Conservation (phyloP, 2,329 filamentous ascomycete genomes). For the Fonsecaea nubica region DNA sequence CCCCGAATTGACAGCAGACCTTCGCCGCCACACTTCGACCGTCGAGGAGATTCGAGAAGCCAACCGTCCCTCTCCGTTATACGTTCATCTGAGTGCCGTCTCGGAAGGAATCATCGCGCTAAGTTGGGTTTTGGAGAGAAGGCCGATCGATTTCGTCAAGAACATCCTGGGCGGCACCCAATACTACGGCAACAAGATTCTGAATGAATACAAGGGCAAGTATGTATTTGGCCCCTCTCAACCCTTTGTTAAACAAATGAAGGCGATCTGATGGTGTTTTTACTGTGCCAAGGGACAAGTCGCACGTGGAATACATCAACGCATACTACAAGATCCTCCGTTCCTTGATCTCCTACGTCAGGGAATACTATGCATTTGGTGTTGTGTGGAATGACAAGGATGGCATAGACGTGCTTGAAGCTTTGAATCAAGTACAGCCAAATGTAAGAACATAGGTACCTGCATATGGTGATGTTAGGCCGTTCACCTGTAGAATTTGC, state of each 20-base stretch:
- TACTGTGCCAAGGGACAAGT: slow-evolving; percentile 66
- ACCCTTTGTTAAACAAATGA: too few relatives aligned
- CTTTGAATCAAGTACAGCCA: slow-evolving; percentile 64
- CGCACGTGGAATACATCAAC: slow-evolving; percentile 86
- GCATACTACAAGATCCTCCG: slow-evolving; percentile 92
- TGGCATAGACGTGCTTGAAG: slow-evolving; percentile 73
- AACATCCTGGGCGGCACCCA: slow-evolving; percentile 84
- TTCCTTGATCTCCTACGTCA: slow-evolving; percentile 81
- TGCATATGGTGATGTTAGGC: too few relatives aligned
- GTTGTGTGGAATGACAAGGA: slow-evolving; percentile 86
- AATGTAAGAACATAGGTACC: too few relatives aligned
- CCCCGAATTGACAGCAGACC: slow-evolving; percentile 79
- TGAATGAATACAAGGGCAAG: slow-evolving; percentile 89
- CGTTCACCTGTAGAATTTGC: too few relatives aligned
- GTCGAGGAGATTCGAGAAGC: slow-evolving; percentile 82
- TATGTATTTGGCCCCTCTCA: slow-evolving; percentile 46
- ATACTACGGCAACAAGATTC: slow-evolving; percentile 91
- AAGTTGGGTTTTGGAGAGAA: slow-evolving; percentile 86
- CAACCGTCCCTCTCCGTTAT: slow-evolving; percentile 76
- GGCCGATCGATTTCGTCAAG: slow-evolving; percentile 83
- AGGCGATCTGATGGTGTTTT: not conserved
- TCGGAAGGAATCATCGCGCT: slow-evolving; percentile 88
- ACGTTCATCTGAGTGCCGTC: slow-evolving; percentile 83
- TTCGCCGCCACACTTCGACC: slow-evolving; percentile 80
- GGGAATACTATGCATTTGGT: slow-evolving; percentile 80